Conservation (phyloP, 2,329 filamentous ascomycete species). For the Epichloe gansuensis region DNA sequence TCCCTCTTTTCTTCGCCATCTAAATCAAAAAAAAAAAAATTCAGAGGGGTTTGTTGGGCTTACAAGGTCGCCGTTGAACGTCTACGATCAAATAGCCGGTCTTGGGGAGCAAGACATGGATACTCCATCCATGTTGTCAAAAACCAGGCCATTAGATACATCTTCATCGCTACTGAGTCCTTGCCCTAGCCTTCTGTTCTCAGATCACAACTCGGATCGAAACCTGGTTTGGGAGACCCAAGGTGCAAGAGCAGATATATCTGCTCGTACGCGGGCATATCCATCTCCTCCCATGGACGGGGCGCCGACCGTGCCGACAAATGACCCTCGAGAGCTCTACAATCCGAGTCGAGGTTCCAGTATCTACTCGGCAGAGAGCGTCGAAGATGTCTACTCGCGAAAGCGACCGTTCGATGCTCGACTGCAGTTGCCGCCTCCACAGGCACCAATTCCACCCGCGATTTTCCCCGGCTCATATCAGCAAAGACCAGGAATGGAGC, state of each 20-base stretch:
- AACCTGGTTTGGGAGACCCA: slow-evolving; percentile 3
- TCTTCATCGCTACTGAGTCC: slow-evolving; percentile 40
- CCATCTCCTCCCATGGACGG: slow-evolving; percentile 66
- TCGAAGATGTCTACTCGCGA: slow-evolving; percentile 36
- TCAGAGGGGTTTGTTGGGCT: not conserved
- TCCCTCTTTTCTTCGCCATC: too few species aligned
- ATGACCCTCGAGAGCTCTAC: slow-evolving; percentile 44
- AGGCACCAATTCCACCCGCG: slow-evolving; percentile 12
- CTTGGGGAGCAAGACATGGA: slow-evolving; percentile 30
- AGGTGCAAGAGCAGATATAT: slow-evolving; percentile 29
- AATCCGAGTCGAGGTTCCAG: slow-evolving; percentile 36
- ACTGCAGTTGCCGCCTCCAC: slow-evolving; percentile 14
- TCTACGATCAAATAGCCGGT: not conserved
- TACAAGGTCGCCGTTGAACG: not conserved
- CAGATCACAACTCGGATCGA: slow-evolving; percentile 37
- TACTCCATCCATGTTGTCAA: slow-evolving; percentile 41
- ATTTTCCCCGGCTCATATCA: slow-evolving; percentile 11
- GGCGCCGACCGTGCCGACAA: slow-evolving; percentile 49
- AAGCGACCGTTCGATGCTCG: slow-evolving; percentile 13
- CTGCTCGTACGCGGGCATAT: slow-evolving; percentile 48
- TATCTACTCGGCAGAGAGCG: slow-evolving; percentile 29
- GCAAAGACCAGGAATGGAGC: slow-evolving; percentile 13
- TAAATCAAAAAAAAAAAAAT: too few species aligned
- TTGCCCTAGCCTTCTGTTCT: slow-evolving; percentile 44
- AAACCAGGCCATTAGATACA: slow-evolving; percentile 31